Evolutionary conservation across 495 filamentous ascomycete species (phyloP).

Genomic region (Jackrogersella minutella): DNA sequence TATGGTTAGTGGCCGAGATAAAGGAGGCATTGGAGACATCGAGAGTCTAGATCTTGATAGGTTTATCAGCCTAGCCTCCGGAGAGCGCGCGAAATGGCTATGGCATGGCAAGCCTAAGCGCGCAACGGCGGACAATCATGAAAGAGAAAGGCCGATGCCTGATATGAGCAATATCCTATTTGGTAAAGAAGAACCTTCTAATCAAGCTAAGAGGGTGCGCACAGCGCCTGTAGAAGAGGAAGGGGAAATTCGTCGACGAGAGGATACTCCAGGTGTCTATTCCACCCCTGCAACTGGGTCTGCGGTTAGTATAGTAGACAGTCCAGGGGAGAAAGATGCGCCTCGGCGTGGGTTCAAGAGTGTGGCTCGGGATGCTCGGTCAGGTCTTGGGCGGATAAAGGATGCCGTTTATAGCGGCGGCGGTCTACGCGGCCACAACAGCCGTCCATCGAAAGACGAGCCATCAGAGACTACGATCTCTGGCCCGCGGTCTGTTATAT

Average conservation of each 20-base stretch:
- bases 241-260: constrained; percentile 49
- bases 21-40: constrained; percentile 87
- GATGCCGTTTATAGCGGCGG: constrained; percentile 73
- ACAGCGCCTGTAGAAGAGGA: constrained; percentile 58
- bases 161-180: constrained; percentile 68
- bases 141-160: constrained; percentile 59
- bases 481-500: constrained; percentile 48
- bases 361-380: constrained; percentile 83
- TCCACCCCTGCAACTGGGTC: constrained; percentile 50
- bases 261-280: constrained; percentile 51
- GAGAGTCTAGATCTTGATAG: constrained; percentile 90
- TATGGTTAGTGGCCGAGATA: constrained; percentile 88
- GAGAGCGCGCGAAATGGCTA: constrained; percentile 87
- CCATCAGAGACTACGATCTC: constrained; percentile 45
- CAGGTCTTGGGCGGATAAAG: constrained; percentile 82
- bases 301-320: constrained; percentile 52
- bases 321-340: constrained; percentile 68
- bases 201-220: constrained; percentile 62
- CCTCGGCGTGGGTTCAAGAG: constrained; percentile 76
- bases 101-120: constrained; percentile 86
- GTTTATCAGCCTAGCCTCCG: constrained; percentile 77
- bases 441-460: constrained; percentile 58
- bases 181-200: constrained; percentile 62
- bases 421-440: constrained; percentile 57
- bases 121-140: constrained; percentile 60